Evolutionary conservation across 306 rosid species (phyloP), one percentile per base, ranked within the genome.

Genomic region (Fragaria nilgerrensis): DNA sequence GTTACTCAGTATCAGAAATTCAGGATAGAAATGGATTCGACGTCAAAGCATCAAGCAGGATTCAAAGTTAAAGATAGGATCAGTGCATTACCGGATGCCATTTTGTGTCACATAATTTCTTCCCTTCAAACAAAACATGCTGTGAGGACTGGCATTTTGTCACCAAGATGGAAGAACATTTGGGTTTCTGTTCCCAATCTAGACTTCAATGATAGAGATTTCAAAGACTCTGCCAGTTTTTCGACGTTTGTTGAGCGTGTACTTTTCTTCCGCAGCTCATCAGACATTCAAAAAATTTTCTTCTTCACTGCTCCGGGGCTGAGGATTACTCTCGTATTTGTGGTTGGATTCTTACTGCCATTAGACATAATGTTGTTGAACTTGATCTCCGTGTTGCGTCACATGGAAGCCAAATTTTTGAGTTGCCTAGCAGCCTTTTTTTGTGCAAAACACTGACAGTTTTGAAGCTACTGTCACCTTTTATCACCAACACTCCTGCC

Each of bases 401-500:
- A 23, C 17, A 59, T 10, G 36, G 34, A 25, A 20, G 65, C 13
- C 43, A 27, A 9, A n/a, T 55, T 55, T 69, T 70, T 15, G 61
- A 70, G 59, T 70, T 48, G 43, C 74, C 74, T 70, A 10, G 3
- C 2, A 47, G 74, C 25, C 16, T 70, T 70, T 70, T 48, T 39
- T 9, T 9, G 15, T 70, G 59, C 74, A 48, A 9, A 47, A 70
- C 74, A 25, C 59, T 70, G 2, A 19, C 23, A 2, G 62, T 32
- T 50, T 50, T 72, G 48, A 72, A 20, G 75, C 5, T 11, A 15
- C 5, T 15, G 14, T 72, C 75, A 32, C 5, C 5, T 12, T 34
- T 41, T 36, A 71, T 49, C 32, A 29, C 27, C 4, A 27, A 50
- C n/a, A 15, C 48, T 72, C 34, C 64, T 52, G 1, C 20, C 9